Evolutionary conservation across 257 asterid genomes (phyloP).

Genomic region (Solanum neorickii): DNA sequence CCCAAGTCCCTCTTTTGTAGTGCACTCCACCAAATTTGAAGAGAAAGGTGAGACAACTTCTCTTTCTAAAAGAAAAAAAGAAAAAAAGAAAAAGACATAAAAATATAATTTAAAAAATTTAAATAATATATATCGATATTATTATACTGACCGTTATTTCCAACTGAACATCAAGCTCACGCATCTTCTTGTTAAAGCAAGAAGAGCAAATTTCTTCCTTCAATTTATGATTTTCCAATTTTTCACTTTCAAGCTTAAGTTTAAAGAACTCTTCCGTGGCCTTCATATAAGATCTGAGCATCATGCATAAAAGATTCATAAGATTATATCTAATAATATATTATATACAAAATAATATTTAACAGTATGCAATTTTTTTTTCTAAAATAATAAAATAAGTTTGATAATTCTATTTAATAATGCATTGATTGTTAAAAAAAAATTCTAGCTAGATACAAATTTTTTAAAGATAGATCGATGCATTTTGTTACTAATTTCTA

Average conservation of each 20-base stretch:
- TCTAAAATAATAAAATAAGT: too few relatives aligned
- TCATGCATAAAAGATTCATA: neutral
- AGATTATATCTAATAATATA: neutral
- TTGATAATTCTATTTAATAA: neutral
- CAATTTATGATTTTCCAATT: too few relatives aligned
- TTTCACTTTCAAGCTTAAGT: neutral
- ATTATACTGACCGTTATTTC: neutral
- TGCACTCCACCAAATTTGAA: too few relatives aligned
- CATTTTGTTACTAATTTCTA: neutral
- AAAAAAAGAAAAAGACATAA: too few relatives aligned
- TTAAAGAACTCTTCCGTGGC: neutral
- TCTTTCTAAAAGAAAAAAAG: neutral
- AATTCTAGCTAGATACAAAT: too few relatives aligned
- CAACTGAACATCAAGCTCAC: neutral
- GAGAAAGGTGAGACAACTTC: neutral
- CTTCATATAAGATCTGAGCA: neutral
- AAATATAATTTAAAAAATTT: too few relatives aligned
- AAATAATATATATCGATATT: neutral
- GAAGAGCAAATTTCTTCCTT: neutral
- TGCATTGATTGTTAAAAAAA: accelerated
- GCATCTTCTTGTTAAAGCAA: neutral
- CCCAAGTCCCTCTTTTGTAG: neutral
- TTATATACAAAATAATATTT: too few relatives aligned
- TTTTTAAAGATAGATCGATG: too few relatives aligned
- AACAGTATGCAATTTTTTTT: too few relatives aligned